Percentiles rank a stretch among this genome's conserved stretches.
phyloP scores from a whole-genome alignment of 176 grass and related monocot genomes.

The Oryza meridionalis region DNA sequence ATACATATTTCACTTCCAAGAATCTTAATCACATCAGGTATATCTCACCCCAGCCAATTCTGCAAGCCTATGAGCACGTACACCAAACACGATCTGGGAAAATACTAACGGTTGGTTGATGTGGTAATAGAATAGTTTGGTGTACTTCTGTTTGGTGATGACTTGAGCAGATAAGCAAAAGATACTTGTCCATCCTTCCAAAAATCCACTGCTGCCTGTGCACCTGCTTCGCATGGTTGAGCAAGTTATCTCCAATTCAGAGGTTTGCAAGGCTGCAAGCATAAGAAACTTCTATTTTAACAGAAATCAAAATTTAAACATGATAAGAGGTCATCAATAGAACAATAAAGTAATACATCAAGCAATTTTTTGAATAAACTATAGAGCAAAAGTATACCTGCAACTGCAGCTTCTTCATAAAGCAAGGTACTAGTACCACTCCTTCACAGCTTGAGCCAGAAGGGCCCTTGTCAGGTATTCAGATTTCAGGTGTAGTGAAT shows the following conservation, averaged over 20 bases:
- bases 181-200: constrained; percentile 34
- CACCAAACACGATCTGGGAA: constrained; percentile 23
- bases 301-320: constrained; percentile 37
- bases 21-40: neutral
- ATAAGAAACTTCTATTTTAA: constrained; percentile 33
- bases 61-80: neutral
- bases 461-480: constrained; percentile 43
- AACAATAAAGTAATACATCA: neutral
- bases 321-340: constrained; percentile 9
- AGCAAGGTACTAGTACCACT: constrained; percentile 54
- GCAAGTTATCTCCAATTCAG: constrained; percentile 41
- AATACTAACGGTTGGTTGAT: constrained; percentile 1
- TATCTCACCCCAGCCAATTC: neutral
- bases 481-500: constrained; percentile 22
- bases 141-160: constrained; percentile 36
- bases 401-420: constrained; percentile 53
- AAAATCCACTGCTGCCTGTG: constrained; percentile 23
- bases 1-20: neutral
- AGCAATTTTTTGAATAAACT: constrained; percentile 6
- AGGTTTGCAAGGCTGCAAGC: constrained; percentile 23
- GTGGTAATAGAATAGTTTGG: constrained; percentile 14
- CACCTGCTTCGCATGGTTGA: constrained; percentile 26
- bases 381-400: constrained; percentile 37
- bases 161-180: constrained; percentile 45
- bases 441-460: constrained; percentile 54